Conservation (phyloP, 139 green algal genomes). For the Chlorella sp. region DNA sequence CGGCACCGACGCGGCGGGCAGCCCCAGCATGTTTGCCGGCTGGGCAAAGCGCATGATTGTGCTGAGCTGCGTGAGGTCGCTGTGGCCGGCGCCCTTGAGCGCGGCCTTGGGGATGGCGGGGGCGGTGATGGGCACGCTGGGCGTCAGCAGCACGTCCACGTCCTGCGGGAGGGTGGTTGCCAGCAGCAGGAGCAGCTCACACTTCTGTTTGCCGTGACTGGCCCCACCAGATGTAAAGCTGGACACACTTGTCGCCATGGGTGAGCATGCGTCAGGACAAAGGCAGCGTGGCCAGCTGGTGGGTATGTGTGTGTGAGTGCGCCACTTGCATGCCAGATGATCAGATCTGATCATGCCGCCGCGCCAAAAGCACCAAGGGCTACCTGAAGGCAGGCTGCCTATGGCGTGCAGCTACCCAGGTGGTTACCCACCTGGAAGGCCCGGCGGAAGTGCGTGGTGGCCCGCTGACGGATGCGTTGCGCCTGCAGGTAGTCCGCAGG, state of each 20-base stretch:
- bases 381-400: no score
- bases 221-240: no score
- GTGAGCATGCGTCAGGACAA: no score
- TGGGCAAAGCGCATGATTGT: constrained; percentile 50
- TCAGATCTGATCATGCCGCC: no score
- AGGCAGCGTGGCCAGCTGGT: no score
- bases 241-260: no score
- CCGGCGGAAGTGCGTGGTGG: constrained; percentile 34
- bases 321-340: no score
- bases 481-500: constrained; percentile 43
- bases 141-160: constrained; percentile 55
- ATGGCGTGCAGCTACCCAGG: no score
- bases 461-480: constrained; percentile 50
- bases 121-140: constrained; percentile 45
- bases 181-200: no score
- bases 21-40: constrained; percentile 56
- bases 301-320: no score
- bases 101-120: constrained; percentile 35
- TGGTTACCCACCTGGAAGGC: constrained; percentile 33
- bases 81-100: constrained; percentile 25
- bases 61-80: constrained; percentile 32
- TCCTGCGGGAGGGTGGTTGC: neutral
- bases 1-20: constrained; percentile 61
- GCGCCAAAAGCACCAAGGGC: no score
- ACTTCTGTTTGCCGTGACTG: no score